Evolutionary conservation across 495 filamentous ascomycete genomes (phyloP).

Genomic region (Saxispiralis lemnorum): DNA sequence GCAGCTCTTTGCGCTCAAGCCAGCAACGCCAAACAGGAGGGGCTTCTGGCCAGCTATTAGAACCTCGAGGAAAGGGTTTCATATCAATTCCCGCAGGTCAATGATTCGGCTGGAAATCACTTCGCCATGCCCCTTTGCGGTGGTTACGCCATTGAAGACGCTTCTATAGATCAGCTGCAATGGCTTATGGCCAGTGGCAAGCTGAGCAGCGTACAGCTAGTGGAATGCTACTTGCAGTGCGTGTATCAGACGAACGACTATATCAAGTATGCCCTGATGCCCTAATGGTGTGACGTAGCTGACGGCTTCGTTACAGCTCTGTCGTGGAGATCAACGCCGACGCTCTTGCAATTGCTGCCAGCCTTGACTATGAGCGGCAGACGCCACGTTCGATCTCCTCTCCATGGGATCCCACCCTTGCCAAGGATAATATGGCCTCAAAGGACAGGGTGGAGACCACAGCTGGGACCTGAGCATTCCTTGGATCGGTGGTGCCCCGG

Average conservation of each 20-base stretch:
- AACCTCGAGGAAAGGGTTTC: slow-evolving; percentile 9
- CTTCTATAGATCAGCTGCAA: slow-evolving; percentile 40
- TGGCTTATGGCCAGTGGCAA: slow-evolving; percentile 23
- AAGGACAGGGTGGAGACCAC: slow-evolving; percentile 27
- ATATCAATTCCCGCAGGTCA: slow-evolving; percentile 29
- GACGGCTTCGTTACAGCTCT: slow-evolving; percentile 26
- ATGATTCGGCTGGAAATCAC: slow-evolving; percentile 19
- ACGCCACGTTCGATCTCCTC: slow-evolving; percentile 38
- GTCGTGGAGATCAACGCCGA: slow-evolving; percentile 48
- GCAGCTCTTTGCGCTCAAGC: neutral
- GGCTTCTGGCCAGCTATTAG: slow-evolving; percentile 2
- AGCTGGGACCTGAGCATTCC: slow-evolving; percentile 36
- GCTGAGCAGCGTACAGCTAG: slow-evolving; percentile 33
- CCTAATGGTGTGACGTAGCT: too few species aligned
- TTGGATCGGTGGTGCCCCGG: slow-evolving; percentile 46
- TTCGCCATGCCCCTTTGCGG: slow-evolving; percentile 47
- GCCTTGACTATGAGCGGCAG: slow-evolving; percentile 40
- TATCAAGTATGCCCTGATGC: slow-evolving; percentile 40
- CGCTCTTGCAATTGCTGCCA: slow-evolving; percentile 36
- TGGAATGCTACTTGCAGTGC: slow-evolving; percentile 36
- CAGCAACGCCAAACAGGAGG: neutral
- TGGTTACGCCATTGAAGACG: slow-evolving; percentile 45
- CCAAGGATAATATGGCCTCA: slow-evolving; percentile 41
- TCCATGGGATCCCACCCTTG: slow-evolving; percentile 56
- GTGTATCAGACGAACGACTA: slow-evolving; percentile 37